Evolutionary conservation across 257 asterid species (phyloP).

Genomic region (Petunia secreta): DNA sequence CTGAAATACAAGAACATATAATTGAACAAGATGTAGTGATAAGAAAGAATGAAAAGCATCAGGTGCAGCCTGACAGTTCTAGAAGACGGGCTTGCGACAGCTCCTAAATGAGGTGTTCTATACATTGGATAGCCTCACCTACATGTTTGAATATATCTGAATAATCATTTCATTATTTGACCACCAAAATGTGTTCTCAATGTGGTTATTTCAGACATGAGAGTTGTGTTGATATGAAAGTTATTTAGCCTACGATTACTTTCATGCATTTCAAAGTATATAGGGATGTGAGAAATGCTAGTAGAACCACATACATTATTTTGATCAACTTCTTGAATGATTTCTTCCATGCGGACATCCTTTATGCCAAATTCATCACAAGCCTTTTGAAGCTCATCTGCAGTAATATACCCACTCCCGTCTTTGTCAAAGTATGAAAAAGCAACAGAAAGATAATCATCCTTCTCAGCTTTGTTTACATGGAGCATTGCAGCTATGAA

Average conservation of each 20-base stretch:
- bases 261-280: neutral
- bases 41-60: neutral
- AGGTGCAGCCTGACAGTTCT: neutral
- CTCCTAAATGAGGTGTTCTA: neutral
- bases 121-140: neutral
- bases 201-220: neutral
- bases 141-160: neutral
- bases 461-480: constrained; percentile 36
- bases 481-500: constrained; percentile 41
- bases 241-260: neutral
- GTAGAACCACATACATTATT: constrained; percentile 34
- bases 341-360: constrained; percentile 37
- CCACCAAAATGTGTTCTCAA: neutral
- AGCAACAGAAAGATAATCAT: constrained; percentile 38
- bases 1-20: constrained; percentile 28
- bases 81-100: neutral
- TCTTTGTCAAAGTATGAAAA: constrained; percentile 44
- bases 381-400: constrained; percentile 42
- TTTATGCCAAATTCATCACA: constrained; percentile 40
- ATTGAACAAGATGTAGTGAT: constrained; percentile 7
- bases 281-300: neutral
- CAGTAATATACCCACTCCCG: constrained; percentile 42
- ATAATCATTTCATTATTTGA: neutral
- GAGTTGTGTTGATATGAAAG: neutral
- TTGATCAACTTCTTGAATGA: constrained; percentile 43